Base-by-base conservation (phyloP, 495 filamentous ascomycete genomes). In the Tuber indicum region DNA sequence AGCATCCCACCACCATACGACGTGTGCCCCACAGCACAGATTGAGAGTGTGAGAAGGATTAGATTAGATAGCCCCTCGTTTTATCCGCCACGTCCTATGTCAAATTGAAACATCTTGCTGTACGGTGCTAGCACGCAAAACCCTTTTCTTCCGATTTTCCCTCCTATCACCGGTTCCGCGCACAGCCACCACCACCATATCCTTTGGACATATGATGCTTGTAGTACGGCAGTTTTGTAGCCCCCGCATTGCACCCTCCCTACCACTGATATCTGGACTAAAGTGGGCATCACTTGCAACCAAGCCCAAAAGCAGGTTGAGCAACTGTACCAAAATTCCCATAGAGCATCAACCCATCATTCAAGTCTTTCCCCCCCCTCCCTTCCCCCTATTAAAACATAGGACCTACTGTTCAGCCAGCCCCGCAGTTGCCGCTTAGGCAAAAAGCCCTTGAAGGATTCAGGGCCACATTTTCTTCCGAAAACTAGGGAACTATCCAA, bases 71-170 rank as follows among this genome's bases (percentile, higher is more conserved):
- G 8, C 26, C 8, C 71, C n/a, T 16, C 39, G n/a, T 45, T 75
- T 75, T 75, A 75, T 23, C 74, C 58, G 26, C 74, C n/a, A 32
- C 58, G 32, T 62, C 12, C 58, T 26, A 66, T 66, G 14, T 36
- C 58, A 36, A 36, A 26, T 3, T 19, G 26, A 36, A 36, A 66
- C 26, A 16, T 26, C 36, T 41, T 3, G 44, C 44, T 14, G 12
- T 62, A 62, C 26, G 26, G 12, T 66, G 1, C 26, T 4, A 12
- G 58, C 4, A 32, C 14, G 3, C 58, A 36, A 66, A 36, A 36
- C 17, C 26, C 58, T 14, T 36, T 26, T 66, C 58, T 36, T 16
- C 14, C 14, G 26, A 66, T 66, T 36, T 17, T 66, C 58, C 26
- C 26, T 17, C 23, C 58, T 16, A 1, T 16, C 26, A 66, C 58